Percentiles rank a stretch among this genome's conserved stretches.
These are phyloP conservation scores for Fraxinus excelsior DNA, from an alignment of 257 asterid species.

Conservation along the genomic window DNA sequence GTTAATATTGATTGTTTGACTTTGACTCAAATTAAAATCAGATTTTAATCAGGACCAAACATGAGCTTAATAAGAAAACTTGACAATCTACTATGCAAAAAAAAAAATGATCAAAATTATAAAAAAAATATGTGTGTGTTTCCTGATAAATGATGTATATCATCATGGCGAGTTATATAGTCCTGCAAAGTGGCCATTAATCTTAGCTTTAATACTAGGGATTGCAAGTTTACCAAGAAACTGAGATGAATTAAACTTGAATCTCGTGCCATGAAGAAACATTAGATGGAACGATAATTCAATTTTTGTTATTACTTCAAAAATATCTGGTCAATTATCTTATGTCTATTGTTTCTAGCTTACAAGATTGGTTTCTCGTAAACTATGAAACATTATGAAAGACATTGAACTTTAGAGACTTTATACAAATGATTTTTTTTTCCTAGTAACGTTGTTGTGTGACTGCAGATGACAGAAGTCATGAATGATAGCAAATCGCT, in stretches of 20 bases:
- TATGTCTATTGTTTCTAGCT: background rate
- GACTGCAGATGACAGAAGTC: slow-evolving; percentile 65
- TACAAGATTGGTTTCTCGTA: background rate
- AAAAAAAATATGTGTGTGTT: background rate
- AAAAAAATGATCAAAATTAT: background rate
- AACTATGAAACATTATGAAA: background rate
- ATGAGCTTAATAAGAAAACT: background rate
- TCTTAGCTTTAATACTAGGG: background rate
- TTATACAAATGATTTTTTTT: background rate
- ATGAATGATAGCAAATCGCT: slow-evolving; percentile 58
- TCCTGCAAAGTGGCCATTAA: background rate
- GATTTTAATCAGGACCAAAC: too few relatives aligned
- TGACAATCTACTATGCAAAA: background rate
- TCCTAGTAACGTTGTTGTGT: background rate
- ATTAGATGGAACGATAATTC: background rate
- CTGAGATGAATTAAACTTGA: background rate
- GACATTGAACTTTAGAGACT: background rate
- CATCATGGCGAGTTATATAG: background rate
- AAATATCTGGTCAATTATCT: background rate
- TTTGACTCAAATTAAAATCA: too few relatives aligned
- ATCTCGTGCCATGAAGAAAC: background rate
- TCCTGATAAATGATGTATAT: background rate
- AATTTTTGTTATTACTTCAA: background rate
- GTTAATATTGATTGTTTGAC: too few relatives aligned
- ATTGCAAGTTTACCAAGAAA: background rate